Conservation (phyloP, 2,329 filamentous ascomycete genomes). For the Lasiodiplodia theobromae region DNA sequence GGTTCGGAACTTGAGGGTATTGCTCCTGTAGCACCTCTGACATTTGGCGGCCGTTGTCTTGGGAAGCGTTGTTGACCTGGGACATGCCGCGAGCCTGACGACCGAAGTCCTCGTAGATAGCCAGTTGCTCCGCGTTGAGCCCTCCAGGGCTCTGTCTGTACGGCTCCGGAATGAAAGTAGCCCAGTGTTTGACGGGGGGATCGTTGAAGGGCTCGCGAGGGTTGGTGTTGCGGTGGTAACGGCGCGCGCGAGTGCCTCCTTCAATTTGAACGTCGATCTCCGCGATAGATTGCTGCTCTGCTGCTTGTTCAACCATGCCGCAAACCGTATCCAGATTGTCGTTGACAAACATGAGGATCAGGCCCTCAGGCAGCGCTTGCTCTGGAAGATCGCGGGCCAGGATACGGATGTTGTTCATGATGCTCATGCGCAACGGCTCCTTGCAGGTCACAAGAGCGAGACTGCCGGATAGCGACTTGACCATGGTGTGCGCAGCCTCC, state of each 20-base stretch:
- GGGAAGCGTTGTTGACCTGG: conserved; percentile 63
- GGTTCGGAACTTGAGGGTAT: conserved; percentile 65
- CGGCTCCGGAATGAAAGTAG: conserved; percentile 90
- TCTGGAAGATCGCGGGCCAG: conserved; percentile 70
- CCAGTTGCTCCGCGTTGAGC: conserved; percentile 89
- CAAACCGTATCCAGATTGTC: conserved; percentile 95
- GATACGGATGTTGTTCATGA: conserved; percentile 96
- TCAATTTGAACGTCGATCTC: conserved; percentile 97
- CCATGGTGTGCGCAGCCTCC: conserved; percentile 88
- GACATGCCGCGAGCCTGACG: conserved; percentile 75
- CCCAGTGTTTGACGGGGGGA: conserved; percentile 83
- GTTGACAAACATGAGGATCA: conserved; percentile 98
- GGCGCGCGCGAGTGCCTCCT: conserved; percentile 76
- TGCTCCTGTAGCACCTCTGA: conserved; percentile 69
- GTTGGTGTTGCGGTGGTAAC: conserved; percentile 75
- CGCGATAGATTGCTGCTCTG: conserved; percentile 88
- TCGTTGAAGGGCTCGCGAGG: conserved; percentile 88
- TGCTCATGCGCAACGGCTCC: conserved; percentile 93
- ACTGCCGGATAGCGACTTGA: conserved; percentile 91
- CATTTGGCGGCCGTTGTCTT: conserved; percentile 66
- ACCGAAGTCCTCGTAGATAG: conserved; percentile 96
- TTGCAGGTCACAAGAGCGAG: conserved; percentile 98
- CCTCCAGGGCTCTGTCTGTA: conserved; percentile 86
- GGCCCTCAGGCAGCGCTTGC: conserved; percentile 86
- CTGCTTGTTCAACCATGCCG: conserved; percentile 91